phyloP scores from a whole-genome alignment of 805 yeast genomes.

The Metschnikowia lochheadii region DNA sequence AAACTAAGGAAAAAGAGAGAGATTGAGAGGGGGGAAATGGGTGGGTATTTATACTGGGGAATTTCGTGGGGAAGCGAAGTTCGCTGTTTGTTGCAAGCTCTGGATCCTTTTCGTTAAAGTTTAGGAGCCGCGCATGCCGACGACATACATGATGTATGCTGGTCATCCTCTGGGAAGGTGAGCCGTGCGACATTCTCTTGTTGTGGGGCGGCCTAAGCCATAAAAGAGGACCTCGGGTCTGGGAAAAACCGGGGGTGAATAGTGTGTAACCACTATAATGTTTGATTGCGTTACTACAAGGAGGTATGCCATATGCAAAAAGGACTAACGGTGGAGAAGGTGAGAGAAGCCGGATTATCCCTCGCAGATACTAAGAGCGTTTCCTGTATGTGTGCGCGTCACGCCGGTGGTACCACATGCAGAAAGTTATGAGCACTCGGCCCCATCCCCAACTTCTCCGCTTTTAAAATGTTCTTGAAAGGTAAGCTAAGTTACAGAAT shows the following conservation, averaged over 20 bases:
- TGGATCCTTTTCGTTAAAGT: not conserved
- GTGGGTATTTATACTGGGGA: slow-evolving; percentile 1
- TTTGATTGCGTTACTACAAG: too few relatives aligned
- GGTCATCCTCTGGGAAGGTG: not conserved
- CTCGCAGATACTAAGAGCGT: not conserved
- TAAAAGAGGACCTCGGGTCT: too few relatives aligned
- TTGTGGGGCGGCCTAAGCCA: too few relatives aligned
- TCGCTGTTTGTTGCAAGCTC: not conserved
- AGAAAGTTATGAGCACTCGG: slow-evolving; percentile 3
- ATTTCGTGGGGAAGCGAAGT: not conserved
- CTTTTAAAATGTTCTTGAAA: not conserved
- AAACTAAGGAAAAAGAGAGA: too few relatives aligned
- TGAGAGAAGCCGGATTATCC: not conserved
- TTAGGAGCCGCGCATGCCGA: not conserved
- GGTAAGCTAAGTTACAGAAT: not conserved
- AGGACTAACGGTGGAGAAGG: too few relatives aligned
- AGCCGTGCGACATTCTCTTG: slow-evolving; percentile 1
- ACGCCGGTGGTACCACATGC: not conserved
- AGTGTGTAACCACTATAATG: too few relatives aligned
- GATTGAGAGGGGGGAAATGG: not conserved
- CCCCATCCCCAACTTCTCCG: not conserved
- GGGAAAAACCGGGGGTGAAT: too few relatives aligned
- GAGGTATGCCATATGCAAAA: too few relatives aligned
- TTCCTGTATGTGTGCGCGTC: not conserved
- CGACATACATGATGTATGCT: slow-evolving; percentile 3